Evolutionary conservation across 441 rosid genomes (phyloP), one percentile per base, ranked within the genome.

Genomic region (Pelargonium cotyledonis): DNA sequence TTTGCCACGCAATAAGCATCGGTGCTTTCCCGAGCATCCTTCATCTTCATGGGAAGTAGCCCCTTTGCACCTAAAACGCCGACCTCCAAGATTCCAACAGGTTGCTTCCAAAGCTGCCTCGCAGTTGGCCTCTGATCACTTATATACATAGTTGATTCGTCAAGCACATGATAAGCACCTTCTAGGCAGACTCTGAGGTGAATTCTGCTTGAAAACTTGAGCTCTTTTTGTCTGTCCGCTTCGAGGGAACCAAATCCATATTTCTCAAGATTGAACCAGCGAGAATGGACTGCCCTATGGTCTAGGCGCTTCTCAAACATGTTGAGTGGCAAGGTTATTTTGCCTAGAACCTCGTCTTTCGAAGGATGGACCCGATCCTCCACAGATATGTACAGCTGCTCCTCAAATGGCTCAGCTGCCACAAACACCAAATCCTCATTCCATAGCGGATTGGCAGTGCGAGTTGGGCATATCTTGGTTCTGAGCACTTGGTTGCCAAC

Each of bases 1-100:
- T 94, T 94, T 2, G 99, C 99, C 68, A 94, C 97, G 71, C 99
- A 94, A 65, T 94, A 94, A 0, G 99, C 96, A 84, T 94, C 97
- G 1, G 97, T 89, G 4, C 92, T 94, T 47, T 92, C 97, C 6
- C 95, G 79, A 6, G 96, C 94, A 41, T 91, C 99, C 82, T 89
- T 94, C 19, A 85, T 76, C 79, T 94, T 94, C 99, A 91, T 86
- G 8, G 99, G 96, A 82, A 88, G 77, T 73, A 94, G 72, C 57
- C 97, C 99, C 0, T 85, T 88, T 0, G 97, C 97, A 78, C 71
- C 88, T 18, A 89, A 81, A 77, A 94, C 81, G 31, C 99, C 99
- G 63, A 94, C 14, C 67, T 94, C 99, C 63, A 94, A 78, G 8
- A 94, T 92, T 49, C 99, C 99, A 12, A 94, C 89, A 83, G 76